Percentiles rank a stretch among this genome's conserved stretches.
Evolutionary conservation across 176 grass and related monocot genomes (phyloP).

Genomic region (Ampelocalamus luodianensis): DNA sequence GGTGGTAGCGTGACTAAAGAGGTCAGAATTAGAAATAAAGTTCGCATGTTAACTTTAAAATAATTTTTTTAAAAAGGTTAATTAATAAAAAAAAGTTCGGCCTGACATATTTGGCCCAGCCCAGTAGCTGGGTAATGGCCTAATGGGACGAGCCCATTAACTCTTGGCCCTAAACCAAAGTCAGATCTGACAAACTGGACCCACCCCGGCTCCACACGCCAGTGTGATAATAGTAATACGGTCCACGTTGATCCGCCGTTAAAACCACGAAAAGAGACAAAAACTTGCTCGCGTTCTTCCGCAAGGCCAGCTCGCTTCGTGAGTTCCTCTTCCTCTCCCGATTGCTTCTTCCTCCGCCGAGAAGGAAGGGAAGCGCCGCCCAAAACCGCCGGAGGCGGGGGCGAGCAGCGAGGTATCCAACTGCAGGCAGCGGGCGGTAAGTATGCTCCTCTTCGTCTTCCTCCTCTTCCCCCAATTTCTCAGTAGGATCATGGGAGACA

Average conservation of each 20-base stretch:
- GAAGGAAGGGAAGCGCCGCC: background rate
- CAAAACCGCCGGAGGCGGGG: slow-evolving; percentile 28
- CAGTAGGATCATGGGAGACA: background rate
- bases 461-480: background rate
- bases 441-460: background rate
- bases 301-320: slow-evolving; percentile 13
- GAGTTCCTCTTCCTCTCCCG: background rate
- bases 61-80: no score
- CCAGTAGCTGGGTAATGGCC: background rate
- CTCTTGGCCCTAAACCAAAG: background rate
- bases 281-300: background rate
- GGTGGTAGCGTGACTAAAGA: no score
- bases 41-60: no score
- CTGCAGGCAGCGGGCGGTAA: background rate
- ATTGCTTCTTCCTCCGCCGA: slow-evolving; percentile 24
- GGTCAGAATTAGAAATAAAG: no score
- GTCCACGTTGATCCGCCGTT: background rate
- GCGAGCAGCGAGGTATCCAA: background rate
- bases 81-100: no score
- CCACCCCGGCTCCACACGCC: background rate
- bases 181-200: background rate
- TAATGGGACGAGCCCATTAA: background rate
- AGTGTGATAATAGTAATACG: background rate
- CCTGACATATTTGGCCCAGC: background rate
- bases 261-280: background rate